Percentiles rank a stretch among this genome's conserved stretches.
Conservation (phyloP, 306 rosid genomes). For the Echinosophora koreensis region DNA sequence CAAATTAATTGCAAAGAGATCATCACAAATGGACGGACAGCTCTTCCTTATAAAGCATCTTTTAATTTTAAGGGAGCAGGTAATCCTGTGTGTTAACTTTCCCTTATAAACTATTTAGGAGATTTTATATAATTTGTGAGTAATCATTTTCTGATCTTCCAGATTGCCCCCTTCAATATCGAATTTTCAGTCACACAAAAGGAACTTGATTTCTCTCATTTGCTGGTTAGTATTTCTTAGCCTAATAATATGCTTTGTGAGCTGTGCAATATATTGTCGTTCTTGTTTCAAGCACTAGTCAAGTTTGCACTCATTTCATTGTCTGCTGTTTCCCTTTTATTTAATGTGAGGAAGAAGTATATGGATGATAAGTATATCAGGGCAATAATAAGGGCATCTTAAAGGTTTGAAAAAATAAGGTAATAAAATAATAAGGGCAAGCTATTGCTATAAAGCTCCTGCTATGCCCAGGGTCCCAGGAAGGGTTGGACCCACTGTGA, state of each 20-base stretch:
- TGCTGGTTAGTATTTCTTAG: conserved; percentile 81
- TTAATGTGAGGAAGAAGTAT: conserved; percentile 30
- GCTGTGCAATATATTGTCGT: conserved; percentile 9
- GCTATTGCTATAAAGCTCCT: no score
- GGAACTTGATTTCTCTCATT: conserved; percentile 99
- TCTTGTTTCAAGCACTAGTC: conserved; percentile 35
- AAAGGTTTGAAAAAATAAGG: conserved; percentile 1
- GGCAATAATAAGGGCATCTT: conserved; percentile 14
- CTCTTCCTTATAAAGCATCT: conserved; percentile 97
- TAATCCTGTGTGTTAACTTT: conserved; percentile 44
- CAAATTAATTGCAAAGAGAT: conserved; percentile 87
- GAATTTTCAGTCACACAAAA: conserved; percentile 96
- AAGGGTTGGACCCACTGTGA: no score
- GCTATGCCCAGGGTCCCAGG: no score
- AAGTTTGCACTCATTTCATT: conserved; percentile 25
- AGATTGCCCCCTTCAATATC: conserved; percentile 95
- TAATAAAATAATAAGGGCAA: neutral
- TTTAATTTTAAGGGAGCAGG: conserved; percentile 97
- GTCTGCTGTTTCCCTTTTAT: conserved; percentile 14
- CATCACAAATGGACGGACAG: conserved; percentile 95
- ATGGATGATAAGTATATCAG: neutral
- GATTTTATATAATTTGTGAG: conserved; percentile 34
- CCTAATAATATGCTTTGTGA: conserved; percentile 46
- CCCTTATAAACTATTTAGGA: conserved; percentile 36
- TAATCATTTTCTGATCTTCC: conserved; percentile 47